Evolutionary conservation across 345 rosid genomes (phyloP), one percentile per base, ranked within the genome.

Genomic region (Salix purpurea): DNA sequence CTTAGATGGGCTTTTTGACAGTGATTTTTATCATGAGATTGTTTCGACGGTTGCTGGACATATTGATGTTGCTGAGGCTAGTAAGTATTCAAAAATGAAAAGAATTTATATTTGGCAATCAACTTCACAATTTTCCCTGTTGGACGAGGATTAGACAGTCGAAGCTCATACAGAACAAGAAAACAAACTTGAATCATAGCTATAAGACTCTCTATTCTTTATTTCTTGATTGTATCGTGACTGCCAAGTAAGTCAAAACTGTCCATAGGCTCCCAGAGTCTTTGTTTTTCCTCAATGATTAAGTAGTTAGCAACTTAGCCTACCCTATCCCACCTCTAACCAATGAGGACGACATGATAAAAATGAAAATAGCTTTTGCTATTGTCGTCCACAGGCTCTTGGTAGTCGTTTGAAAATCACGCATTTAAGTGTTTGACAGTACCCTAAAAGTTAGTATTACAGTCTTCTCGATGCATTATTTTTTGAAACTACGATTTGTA

Each of bases 1-100:
- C 37, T 90, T 95, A 1, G 97, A 91, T 76, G 99, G 99, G 24
- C 96, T 95, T 15, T 95, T 90, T 24, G 99, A 95, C 84, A 93
- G 91, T 39, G 86, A 88, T 24, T 95, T 91, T 40, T 94, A 91
- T 81, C 80, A 85, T 26, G 99, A 95, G 83, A 91, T 95, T 13
- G 77, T 91, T 85, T 85, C 97, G 1, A 67, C 82, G 26, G 76
- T 90, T 64, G 81, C 84, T 60, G 62, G 48, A 44, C 80, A 87
- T 69, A 68, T 68, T 18, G 85, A 85, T 78, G 96, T 84, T 65
- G 44, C 76, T 36, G 91, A 86, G 67, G 90, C 93, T 56, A 2
- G 32, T 91, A 91, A 32, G 87, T 75, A 67, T 64, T 83, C 44
- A 15, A 50, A 19, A 32, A 54, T 37, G 28, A 26, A 16, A 56